Evolutionary conservation across 306 rosid species (phyloP).

Genomic region (Prinsepia uniflora): DNA sequence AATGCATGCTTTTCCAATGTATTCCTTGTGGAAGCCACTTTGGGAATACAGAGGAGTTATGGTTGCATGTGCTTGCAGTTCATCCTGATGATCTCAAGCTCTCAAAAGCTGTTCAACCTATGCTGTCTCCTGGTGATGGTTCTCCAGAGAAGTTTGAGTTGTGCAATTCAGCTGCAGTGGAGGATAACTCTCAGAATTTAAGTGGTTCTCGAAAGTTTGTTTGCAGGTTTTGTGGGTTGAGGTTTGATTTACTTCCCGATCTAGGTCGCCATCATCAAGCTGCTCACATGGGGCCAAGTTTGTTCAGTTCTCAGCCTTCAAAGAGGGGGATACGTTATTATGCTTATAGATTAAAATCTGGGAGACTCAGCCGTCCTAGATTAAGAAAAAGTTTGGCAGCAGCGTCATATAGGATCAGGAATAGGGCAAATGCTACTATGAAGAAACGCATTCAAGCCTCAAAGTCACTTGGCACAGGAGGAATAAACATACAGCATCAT

Average conservation of each 20-base stretch:
- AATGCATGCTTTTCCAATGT: conserved; percentile 95
- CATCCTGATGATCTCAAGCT: conserved; percentile 67
- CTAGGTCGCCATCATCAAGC: conserved; percentile 99
- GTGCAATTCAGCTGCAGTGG: conserved; percentile 45
- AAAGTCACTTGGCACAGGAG: conserved; percentile 51
- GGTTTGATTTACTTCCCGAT: conserved; percentile 95
- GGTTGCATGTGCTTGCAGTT: conserved; percentile 79
- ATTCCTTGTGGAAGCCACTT: conserved; percentile 94
- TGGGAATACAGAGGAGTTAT: conserved; percentile 76
- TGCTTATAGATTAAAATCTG: conserved; percentile 81
- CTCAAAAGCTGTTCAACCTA: conserved; percentile 49
- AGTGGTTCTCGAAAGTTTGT: conserved; percentile 58
- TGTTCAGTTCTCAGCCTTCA: conserved; percentile 55
- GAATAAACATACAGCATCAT: conserved; percentile 34
- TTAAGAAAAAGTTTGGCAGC: conserved; percentile 69
- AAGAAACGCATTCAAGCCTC: conserved; percentile 71
- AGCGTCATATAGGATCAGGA: conserved; percentile 75
- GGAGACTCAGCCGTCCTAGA: conserved; percentile 88
- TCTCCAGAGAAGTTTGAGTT: conserved; percentile 53
- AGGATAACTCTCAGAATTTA: conserved; percentile 48
- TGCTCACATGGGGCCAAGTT: conserved; percentile 89
- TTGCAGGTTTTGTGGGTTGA: conserved; percentile 95
- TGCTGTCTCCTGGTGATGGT: conserved; percentile 46
- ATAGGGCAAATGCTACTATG: conserved; percentile 65
- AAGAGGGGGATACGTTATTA: conserved; percentile 84